A percentile compares a stretch with the other conserved stretches of the same genome.
phyloP scores from a whole-genome alignment of 306 rosid genomes.

The Lupinus albus region DNA sequence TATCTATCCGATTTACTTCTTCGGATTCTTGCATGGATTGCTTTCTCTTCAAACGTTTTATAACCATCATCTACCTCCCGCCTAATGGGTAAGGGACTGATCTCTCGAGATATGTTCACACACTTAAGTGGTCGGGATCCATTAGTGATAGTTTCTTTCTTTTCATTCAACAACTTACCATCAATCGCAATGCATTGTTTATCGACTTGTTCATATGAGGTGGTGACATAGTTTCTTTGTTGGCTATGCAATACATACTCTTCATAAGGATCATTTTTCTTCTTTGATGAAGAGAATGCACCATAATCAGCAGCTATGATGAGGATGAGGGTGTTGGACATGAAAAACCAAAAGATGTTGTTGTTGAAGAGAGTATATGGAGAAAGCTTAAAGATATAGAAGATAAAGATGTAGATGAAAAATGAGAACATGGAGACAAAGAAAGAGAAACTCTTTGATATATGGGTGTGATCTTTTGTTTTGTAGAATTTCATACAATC shows the following conservation, averaged over 20 bases:
- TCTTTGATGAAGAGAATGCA: constrained; percentile 63
- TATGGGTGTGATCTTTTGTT: constrained; percentile 33
- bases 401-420: constrained; percentile 54
- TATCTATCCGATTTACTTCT: constrained; percentile 56
- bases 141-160: constrained; percentile 20
- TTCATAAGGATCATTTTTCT: constrained; percentile 39
- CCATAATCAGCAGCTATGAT: constrained; percentile 78
- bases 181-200: constrained; percentile 33
- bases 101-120: no score
- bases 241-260: constrained; percentile 50
- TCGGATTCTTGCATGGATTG: constrained; percentile 30
- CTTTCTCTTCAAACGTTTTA: constrained; percentile 24
- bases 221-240: constrained; percentile 31
- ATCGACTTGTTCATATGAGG: constrained; percentile 35
- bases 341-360: constrained; percentile 78
- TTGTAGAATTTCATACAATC: constrained; percentile 39
- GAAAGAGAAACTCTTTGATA: constrained; percentile 51
- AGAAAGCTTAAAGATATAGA: constrained; percentile 68
- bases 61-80: neutral
- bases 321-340: constrained; percentile 79
- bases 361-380: constrained; percentile 56
- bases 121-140: neutral
- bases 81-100: no score
- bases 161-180: neutral
- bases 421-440: constrained; percentile 56